These are phyloP conservation scores for Phyllosticta citrichinensis DNA, from an alignment of 2,329 filamentous ascomycete genomes.

Conservation along the genomic window DNA sequence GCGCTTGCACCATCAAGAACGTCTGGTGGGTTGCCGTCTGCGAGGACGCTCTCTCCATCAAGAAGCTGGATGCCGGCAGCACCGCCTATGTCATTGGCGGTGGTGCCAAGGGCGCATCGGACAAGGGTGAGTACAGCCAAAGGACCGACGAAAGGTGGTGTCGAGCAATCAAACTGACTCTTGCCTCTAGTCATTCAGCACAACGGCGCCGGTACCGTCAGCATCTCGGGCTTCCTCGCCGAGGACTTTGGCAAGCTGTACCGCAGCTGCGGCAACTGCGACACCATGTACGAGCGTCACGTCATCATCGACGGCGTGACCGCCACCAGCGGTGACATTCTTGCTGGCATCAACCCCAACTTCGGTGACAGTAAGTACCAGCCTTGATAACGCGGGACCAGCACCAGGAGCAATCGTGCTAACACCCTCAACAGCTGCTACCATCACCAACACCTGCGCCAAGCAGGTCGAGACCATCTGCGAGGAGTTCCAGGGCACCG, in stretches of 20 bases:
- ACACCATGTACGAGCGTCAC: conserved; percentile 19
- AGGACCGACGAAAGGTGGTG: not conserved
- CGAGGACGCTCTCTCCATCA: conserved; percentile 29
- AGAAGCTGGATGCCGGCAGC: conserved; percentile 10
- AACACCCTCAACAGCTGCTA: conserved; percentile 38
- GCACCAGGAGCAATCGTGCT: conserved; percentile 6
- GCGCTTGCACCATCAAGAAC: conserved; percentile 35
- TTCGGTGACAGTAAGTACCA: not conserved
- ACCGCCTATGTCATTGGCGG: conserved; percentile 22
- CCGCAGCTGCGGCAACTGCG: conserved; percentile 23
- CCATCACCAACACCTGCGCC: conserved; percentile 31
- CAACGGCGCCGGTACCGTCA: conserved; percentile 24
- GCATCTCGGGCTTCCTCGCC: conserved; percentile 22
- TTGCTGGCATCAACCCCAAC: conserved; percentile 30
- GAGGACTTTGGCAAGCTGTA: conserved; percentile 23
- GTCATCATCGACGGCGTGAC: conserved; percentile 25
- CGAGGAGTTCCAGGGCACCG: conserved; percentile 20
- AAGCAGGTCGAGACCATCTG: conserved; percentile 17
- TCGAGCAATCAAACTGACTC: not conserved
- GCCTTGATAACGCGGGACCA: not conserved
- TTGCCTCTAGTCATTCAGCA: conserved; percentile 20
- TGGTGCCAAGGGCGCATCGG: conserved; percentile 18
- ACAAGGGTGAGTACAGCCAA: conserved; percentile 14
- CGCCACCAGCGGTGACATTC: conserved; percentile 23
- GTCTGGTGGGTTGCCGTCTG: conserved; percentile 26